Conservation (phyloP, 176 grass and related monocot genomes). For the Rhynchospora breviuscula region DNA sequence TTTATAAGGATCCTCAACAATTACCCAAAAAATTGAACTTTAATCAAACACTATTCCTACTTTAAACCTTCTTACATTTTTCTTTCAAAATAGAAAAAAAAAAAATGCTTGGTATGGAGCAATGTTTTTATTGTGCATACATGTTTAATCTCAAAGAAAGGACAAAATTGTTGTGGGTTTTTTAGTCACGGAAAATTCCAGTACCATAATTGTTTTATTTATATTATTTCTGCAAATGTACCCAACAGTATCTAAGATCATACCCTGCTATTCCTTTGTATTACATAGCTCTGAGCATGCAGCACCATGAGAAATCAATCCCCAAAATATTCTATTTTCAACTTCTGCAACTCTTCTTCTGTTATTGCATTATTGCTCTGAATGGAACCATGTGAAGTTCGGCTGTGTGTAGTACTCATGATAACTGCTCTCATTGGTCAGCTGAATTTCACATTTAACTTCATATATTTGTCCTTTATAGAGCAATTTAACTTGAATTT, state of each 20-base stretch:
- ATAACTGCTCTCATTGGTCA: neutral
- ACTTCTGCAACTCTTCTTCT: neutral
- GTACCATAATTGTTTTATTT: neutral
- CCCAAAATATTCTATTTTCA: neutral
- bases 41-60: neutral
- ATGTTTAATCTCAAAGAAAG: neutral
- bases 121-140: neutral
- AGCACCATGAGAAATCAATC: neutral
- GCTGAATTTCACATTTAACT: neutral
- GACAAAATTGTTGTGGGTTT: neutral
- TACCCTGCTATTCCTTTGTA: neutral
- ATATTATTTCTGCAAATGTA: neutral
- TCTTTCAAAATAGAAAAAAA: neutral
- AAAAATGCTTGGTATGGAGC: neutral
- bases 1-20: constrained; percentile 12
- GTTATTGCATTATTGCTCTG: constrained; percentile 7
- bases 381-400: constrained; percentile 16
- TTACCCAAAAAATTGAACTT: neutral
- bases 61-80: neutral
- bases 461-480: neutral
- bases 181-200: neutral
- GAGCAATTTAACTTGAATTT: neutral
- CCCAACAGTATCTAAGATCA: neutral
- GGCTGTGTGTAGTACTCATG: constrained; percentile 2
- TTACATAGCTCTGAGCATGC: neutral